Evolutionary conservation across 1,284 basidiomycete species (phyloP), one percentile per base, ranked within the genome.

Genomic region (Wolfiporia cocos): DNA sequence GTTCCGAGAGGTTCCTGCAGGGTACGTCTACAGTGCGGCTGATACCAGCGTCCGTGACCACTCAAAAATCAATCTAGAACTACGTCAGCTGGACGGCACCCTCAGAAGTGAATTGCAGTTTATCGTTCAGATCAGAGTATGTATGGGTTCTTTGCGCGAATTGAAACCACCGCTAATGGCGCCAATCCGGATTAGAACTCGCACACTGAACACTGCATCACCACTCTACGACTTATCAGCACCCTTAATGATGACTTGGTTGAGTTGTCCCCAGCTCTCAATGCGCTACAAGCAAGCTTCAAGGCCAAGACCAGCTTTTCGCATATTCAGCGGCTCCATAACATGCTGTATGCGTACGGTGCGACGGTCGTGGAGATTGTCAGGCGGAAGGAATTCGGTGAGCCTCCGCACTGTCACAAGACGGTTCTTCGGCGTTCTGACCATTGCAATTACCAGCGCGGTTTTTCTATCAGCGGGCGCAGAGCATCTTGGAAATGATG

Each of bases 291-390:
- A 55, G 60, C 70, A 1, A 81, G 78, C 52, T 76, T 92, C 49
- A 71, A 83, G 23, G 67, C 70, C 4, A 87, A 86, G 62, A 90
- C 83, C 34, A 88, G 86, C 39, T 98, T 98, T 62, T 76, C 86
- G 17, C 92, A 98, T 59, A 85, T 98, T 11, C 79, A 86, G 41
- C 75, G 94, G 11, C 68, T 98, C 29, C 92, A 96, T 56, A 83
- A 78, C 43, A 89, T 98, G 77, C 66, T 95, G 1, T 93, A 92
- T 57, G 92, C 91, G 0, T 99, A 99, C 61, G 89, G 91, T 0
- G 88, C 92, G 1, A 92, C 93, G 0, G 75, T 97, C 1, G 75
- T 95, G 10, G 95, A 99, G 64, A 81, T 95, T 28, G 87, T 95
- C 0, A 72, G 94, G 42, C 70, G 95, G 41, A 87, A 88, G 49